Evolutionary conservation across 2,329 filamentous ascomycete genomes (phyloP), one percentile per base, ranked within the genome.

Genomic region (Nemania abortiva): DNA sequence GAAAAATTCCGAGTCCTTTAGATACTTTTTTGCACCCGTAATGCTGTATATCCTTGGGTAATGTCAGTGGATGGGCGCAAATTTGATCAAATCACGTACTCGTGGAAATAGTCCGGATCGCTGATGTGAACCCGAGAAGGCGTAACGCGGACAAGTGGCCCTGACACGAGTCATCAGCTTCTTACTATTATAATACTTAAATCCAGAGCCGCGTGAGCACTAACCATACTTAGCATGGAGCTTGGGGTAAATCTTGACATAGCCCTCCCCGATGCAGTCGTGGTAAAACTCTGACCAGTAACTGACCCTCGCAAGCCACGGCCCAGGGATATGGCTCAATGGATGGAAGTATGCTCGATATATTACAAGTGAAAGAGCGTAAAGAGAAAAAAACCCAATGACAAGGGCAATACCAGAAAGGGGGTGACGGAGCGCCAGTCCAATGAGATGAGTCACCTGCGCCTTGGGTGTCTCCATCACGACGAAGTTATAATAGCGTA

Each of bases 251-350:
- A 27, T 37, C 31, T 70, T 67, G 47, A 67, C 68, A 57, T 67
- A 70, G 3, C 68, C 68, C n/a, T 61, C 64, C 15, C 20, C 47
- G 10, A 70, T 27, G 49, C 47, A 52, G 29, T 70, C 68, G 34
- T 70, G 58, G 39, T 70, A 70, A 49, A 70, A 70, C 20, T 70
- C 68, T 27, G 50, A 59, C 68, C 68, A 70, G n/a, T 29, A 63
- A 15, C 53, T 59, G 15, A 61, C 54, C 22, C 24, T 64, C 18
- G 54, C 37, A 3, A 63, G 18, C 34, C 42, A 65, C 3, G 68
- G 68, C 5, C 68, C 68, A 11, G 68, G 65, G 18, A 68, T 65
- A 13, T 68, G 50, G 13, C 60, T 57, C 45, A 68, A 24, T 3
- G 65, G 68, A 24, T 68, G 68, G 15, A 70, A 65, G 39, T 57